phyloP scores from a whole-genome alignment of 495 filamentous ascomycete species.

The Penicillium steckii region DNA sequence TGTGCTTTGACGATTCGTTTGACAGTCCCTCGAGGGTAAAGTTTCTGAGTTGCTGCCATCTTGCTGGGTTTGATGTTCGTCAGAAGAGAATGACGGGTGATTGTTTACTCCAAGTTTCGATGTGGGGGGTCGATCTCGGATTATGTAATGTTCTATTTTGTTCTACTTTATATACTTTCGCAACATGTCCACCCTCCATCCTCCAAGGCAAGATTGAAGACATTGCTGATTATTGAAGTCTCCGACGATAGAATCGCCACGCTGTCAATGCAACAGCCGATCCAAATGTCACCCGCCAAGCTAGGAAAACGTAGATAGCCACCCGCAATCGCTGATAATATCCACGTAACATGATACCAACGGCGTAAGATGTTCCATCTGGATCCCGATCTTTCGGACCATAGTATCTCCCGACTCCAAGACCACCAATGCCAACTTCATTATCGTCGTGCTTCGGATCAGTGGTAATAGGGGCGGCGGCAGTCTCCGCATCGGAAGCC shows the following conservation, averaged over 20 bases:
- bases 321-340: constrained; percentile 64
- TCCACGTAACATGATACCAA: constrained; percentile 64
- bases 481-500: constrained; percentile 41
- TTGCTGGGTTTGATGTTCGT: background rate
- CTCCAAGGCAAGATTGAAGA: no score
- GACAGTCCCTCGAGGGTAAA: constrained; percentile 81
- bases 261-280: constrained; percentile 31
- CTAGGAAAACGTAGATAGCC: constrained; percentile 55
- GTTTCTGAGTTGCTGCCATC: constrained; percentile 58
- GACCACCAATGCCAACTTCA: constrained; percentile 44
- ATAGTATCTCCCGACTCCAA: constrained; percentile 48
- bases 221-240: background rate
- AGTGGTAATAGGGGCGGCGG: constrained; percentile 37
- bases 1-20: constrained; percentile 90
- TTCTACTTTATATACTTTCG: no score
- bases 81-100: background rate
- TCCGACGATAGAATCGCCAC: constrained; percentile 31
- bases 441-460: constrained; percentile 31
- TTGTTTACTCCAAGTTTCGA: constrained; percentile 14
- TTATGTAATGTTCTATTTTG: background rate
- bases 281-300: constrained; percentile 36
- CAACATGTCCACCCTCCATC: no score
- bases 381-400: constrained; percentile 25
- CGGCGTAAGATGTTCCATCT: constrained; percentile 42
- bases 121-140: background rate